Evolutionary conservation across 1,139 yeast species (phyloP), one percentile per base, ranked within the genome.

Genomic region (Magnusiomyces sp.): DNA sequence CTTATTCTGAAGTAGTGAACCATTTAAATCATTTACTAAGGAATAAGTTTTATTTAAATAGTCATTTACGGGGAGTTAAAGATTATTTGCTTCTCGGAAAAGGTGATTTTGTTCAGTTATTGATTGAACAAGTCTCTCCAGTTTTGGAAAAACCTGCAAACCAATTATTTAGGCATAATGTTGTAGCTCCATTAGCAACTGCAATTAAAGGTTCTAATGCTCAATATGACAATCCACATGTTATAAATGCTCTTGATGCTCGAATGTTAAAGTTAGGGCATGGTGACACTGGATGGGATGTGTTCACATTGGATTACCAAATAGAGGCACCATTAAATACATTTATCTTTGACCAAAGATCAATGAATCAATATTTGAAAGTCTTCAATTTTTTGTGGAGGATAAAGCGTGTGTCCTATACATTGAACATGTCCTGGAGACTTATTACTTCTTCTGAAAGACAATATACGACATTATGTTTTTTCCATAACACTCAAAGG

Each of bases 301-400:
- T 86, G 2, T 90, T 92, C 64, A 88, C 97, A 0, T 70, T 92
- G 45, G 97, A 89, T 61, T 92, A 86, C 63, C 74, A 81, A 48
- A 71, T 88, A 4, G 83, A 77, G 46, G 66, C 76, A 16, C 62
- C 90, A 79, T 17, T 72, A 40, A 70, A 69, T 40, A 56, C 60
- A 27, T 69, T 68, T 7, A 56, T 72, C 5, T 54, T 72, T 42
- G 70, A 70, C 51, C 55, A 58, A 13, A 52, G 50, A 38, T 62
- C 78, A 2, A 71, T 73, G 40, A 73, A 72, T 46, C 88, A 83
- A 56, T 92, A 92, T 62, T 71, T 88, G 50, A 77, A 86, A 58
- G 77, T 90, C 58, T 92, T 92, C 69, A 87, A 89, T 61, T 87
- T 89, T 60, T 65, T 92, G 39, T 87, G 97, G 90, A 78, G 83